phyloP scores from a whole-genome alignment of 225 moss, liverwort and hornwort species.

The Neckera pumila region DNA sequence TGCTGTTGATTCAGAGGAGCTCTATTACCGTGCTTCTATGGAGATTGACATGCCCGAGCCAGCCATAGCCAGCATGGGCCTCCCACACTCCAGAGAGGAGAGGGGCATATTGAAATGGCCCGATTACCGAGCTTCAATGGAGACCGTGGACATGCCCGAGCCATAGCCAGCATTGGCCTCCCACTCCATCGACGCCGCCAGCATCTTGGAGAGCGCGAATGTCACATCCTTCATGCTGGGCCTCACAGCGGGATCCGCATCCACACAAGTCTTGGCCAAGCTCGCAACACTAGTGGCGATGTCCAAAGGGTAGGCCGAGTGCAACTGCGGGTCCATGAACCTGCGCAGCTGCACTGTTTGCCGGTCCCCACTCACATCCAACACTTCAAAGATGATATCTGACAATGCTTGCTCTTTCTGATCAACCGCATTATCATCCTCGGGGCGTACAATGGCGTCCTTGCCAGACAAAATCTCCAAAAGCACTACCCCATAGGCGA shows the following conservation, averaged over 20 bases:
- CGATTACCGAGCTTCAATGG: constrained; percentile 60
- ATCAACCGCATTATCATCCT: constrained; percentile 2
- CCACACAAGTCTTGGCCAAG: constrained; percentile 62
- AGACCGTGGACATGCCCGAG: constrained; percentile 24
- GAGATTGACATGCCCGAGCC: neutral
- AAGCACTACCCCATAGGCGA: constrained; percentile 75
- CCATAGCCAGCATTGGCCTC: constrained; percentile 44
- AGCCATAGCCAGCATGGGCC: neutral
- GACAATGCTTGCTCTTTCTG: constrained; percentile 54
- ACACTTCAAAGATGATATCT: constrained; percentile 38
- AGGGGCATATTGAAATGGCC: neutral
- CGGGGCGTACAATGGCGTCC: constrained; percentile 50
- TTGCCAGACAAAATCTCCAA: constrained; percentile 80
- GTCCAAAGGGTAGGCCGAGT: constrained; percentile 49
- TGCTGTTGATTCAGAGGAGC: neutral
- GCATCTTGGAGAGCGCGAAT: constrained; percentile 63
- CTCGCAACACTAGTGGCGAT: constrained; percentile 46
- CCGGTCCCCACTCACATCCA: constrained; percentile 5
- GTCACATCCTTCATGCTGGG: constrained; percentile 94
- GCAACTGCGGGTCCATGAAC: constrained; percentile 70
- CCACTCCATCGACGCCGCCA: constrained; percentile 71
- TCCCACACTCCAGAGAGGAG: neutral
- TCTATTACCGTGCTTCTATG: neutral
- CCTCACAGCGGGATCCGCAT: constrained; percentile 47
- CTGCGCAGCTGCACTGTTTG: constrained; percentile 21